Base-by-base conservation (phyloP, 352 stramenopile species). In the Achlya hypogyna region DNA sequence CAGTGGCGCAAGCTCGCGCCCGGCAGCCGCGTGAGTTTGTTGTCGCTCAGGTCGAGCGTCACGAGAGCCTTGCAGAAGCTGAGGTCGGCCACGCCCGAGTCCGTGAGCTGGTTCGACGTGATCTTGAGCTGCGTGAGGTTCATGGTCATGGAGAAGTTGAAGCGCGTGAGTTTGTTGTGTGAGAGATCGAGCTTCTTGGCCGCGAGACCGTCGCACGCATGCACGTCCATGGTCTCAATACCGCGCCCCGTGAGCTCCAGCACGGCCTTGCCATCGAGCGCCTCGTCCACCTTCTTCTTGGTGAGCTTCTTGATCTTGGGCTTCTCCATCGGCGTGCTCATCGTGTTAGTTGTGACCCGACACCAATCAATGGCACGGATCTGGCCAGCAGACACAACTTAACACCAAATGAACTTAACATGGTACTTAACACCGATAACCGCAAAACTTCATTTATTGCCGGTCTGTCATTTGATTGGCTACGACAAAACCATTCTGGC, bases 271-370 rank as follows among this genome's bases (percentile, higher is more conserved):
- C 69, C 43, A 12, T 70, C 25, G 20, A 70, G 53, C 67, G 80
- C 79, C 65, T 89, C 65, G 51, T 71, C 45, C 52, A 95, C 71
- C 72, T 91, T 95, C 63, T 91, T 82, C 51, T 76, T 74, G 45
- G 86, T 95, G 49, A 95, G 75, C 80, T 95, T 95, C 74, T 95
- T 95, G 72, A 95, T 95, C 70, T 82, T 81, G 71, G 68, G 74
- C 74, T 90, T 91, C 22, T 74, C 59, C 63, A 16, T 22, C 56
- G 1, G 51, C 53, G 35, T 51, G 2, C 29, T 35, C 34, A 54
- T 63, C 31, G 40, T 65, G 38, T 23, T 31, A 10, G 5, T 64
- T 45, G 38, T 45, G 38, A 45, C n/a, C 38, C 38, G 38, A 45
- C 38, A 45, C 38, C 38, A 45, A 45, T 45, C 38, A 18, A 45